These are phyloP conservation scores for Aspergillus jensenii DNA, from an alignment of 2,329 filamentous ascomycete species.

Conservation along the genomic window DNA sequence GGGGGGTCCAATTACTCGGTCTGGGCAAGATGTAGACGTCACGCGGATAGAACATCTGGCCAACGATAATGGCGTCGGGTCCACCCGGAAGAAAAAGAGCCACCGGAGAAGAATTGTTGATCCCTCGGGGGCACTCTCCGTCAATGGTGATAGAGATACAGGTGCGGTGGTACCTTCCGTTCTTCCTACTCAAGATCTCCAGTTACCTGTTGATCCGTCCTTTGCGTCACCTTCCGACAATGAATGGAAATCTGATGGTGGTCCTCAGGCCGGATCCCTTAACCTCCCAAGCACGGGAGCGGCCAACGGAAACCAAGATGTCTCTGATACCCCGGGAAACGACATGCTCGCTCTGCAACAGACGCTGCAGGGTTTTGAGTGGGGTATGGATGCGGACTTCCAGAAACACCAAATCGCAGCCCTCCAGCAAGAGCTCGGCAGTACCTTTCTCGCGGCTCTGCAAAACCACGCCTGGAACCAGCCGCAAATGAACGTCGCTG, in stretches of 20 bases:
- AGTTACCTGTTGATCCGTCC: constrained; percentile 27
- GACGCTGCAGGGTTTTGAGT: constrained; percentile 29
- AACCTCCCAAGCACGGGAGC: constrained; percentile 23
- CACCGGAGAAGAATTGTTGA: constrained; percentile 59
- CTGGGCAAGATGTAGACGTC: constrained; percentile 14
- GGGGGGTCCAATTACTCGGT: constrained; percentile 6
- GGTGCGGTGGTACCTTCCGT: constrained; percentile 30
- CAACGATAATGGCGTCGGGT: constrained; percentile 31
- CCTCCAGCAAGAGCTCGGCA: constrained; percentile 79
- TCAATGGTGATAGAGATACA: constrained; percentile 31
- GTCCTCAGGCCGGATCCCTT: constrained; percentile 27
- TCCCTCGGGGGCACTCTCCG: constrained; percentile 46
- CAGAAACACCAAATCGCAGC: constrained; percentile 89
- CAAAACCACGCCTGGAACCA: constrained; percentile 68
- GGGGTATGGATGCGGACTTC: constrained; percentile 63
- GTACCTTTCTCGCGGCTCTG: constrained; percentile 81
- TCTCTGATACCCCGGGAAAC: constrained; percentile 15
- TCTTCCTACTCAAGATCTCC: constrained; percentile 30
- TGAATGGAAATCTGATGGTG: constrained; percentile 33
- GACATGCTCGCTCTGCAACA: constrained; percentile 24
- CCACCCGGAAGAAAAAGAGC: constrained; percentile 48
- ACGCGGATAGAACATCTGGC: constrained; percentile 14
- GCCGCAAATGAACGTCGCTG: constrained; percentile 29
- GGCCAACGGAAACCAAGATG: constrained; percentile 17
- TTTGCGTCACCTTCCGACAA: constrained; percentile 26